phyloP scores from a whole-genome alignment of 2,329 filamentous ascomycete genomes.

The Cordyceps cicadae region DNA sequence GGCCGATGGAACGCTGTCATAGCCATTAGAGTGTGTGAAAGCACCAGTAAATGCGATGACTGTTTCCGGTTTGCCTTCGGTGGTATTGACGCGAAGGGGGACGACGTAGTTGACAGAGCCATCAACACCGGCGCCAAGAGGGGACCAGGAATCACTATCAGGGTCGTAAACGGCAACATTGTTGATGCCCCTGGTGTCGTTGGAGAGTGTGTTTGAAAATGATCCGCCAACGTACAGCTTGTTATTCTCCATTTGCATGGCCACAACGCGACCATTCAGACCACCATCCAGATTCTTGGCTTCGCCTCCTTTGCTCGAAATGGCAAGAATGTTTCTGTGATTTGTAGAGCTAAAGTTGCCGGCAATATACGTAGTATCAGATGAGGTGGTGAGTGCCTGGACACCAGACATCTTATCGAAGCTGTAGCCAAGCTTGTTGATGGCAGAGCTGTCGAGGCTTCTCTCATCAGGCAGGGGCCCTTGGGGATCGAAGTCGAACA shows the following conservation, averaged over 20 bases:
- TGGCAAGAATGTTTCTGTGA: conserved; percentile 68
- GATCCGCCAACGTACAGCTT: conserved; percentile 74
- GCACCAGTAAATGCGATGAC: conserved; percentile 73
- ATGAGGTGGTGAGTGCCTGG: conserved; percentile 55
- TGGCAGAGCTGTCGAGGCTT: conserved; percentile 61
- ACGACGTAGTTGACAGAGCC: conserved; percentile 69
- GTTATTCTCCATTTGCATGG: conserved; percentile 59
- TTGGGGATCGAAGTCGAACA: conserved; percentile 78
- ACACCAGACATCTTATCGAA: conserved; percentile 62
- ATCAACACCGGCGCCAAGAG: conserved; percentile 79
- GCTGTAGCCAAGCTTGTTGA: conserved; percentile 66
- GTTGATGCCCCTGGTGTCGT: conserved; percentile 55
- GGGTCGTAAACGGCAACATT: conserved; percentile 72
- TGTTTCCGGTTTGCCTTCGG: conserved; percentile 55
- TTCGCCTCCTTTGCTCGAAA: conserved; percentile 52
- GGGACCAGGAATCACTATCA: conserved; percentile 58
- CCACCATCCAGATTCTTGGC: conserved; percentile 60
- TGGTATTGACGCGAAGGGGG: conserved; percentile 71
- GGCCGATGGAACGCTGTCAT: conserved; percentile 53
- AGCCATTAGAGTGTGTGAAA: conserved; percentile 65
- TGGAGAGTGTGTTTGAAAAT: conserved; percentile 66
- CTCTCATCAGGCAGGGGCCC: conserved; percentile 43
- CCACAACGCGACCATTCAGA: conserved; percentile 68
- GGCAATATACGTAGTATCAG: conserved; percentile 63
- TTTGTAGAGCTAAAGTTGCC: conserved; percentile 71